phyloP scores from a whole-genome alignment of 129 eudicot genomes.

The Deinandra increscens region DNA sequence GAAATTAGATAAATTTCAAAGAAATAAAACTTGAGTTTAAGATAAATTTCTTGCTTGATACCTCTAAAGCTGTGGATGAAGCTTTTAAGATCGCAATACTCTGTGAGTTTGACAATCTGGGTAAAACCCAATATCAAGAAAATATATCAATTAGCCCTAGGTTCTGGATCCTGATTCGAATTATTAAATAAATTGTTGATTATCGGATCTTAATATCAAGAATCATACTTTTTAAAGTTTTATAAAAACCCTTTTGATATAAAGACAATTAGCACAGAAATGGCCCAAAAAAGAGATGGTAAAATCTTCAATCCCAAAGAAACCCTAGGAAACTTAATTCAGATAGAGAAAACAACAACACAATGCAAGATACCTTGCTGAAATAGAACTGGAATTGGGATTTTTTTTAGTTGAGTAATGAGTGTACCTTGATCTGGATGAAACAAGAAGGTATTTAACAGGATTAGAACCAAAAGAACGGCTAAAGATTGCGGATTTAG shows the following conservation, averaged over 20 bases:
- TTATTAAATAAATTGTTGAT: background rate
- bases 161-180: slow-evolving; percentile 17
- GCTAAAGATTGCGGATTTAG: slow-evolving; percentile 30
- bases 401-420: background rate
- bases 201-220: slow-evolving; percentile 9
- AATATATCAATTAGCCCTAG: slow-evolving; percentile 7
- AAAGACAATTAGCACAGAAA: slow-evolving; percentile 8
- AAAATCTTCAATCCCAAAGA: background rate
- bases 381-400: background rate
- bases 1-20: background rate
- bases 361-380: slow-evolving; percentile 4
- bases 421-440: slow-evolving; percentile 28
- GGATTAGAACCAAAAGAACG: slow-evolving; percentile 41
- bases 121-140: slow-evolving; percentile 33
- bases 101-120: slow-evolving; percentile 51
- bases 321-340: slow-evolving; percentile 1
- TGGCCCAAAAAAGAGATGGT: background rate
- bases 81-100: slow-evolving; percentile 51
- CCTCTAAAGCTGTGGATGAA: slow-evolving; percentile 78
- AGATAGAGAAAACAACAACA: background rate
- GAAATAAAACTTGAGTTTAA: background rate
- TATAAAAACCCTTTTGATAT: background rate
- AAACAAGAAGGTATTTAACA: slow-evolving; percentile 33
- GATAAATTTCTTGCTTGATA: slow-evolving; percentile 25
- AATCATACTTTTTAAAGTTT: slow-evolving; percentile 12